Evolutionary conservation across 2,329 filamentous ascomycete genomes (phyloP), one percentile per base, ranked within the genome.

Genomic region (Fusarium sp.): DNA sequence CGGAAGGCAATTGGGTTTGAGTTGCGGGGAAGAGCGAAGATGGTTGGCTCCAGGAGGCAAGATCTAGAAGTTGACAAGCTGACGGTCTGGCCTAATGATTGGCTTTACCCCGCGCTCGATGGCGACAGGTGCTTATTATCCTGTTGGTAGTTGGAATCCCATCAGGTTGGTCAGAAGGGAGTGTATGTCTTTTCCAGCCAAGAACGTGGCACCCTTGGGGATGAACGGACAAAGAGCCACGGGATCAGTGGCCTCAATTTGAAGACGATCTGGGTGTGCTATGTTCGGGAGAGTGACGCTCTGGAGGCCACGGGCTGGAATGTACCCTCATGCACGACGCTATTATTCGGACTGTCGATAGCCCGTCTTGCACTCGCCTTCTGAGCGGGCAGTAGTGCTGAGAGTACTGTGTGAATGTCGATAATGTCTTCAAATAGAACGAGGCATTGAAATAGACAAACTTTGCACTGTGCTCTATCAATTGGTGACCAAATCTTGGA

Each of bases 1-100:
- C 56, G 64, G 53, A 30, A 38, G 74, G 74, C 72, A 59, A 63
- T 55, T 66, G 50, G 60, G 59, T 75, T 74, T 73, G 26, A 40
- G 33, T 70, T 64, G 50, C 44, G 58, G 60, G 50, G 54, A 64
- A 44, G 41, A 49, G 42, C 64, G 49, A 62, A 50, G 32, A 37
- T 30, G 49, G 37, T 45, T 53, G 56, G 49, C 41, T 65, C 46
- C 18, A 40, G 41, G 59, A 13, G 58, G 48, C 52, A 45, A 54
- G 56, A 55, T 60, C 48, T 52, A 59, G 56, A 67, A 57, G 48
- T 56, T 61, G 63, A 37, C 53, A 60, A 68, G 54, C 50, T 38
- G 37, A 49, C 54, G 30, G 62, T 73, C 67, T 48, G n/a, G 48
- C 44, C 64, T 48, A 55, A 65, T 72, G 53, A 67, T 67, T 76